Base-by-base conservation (phyloP, 306 rosid species). In the Parietaria judaica region DNA sequence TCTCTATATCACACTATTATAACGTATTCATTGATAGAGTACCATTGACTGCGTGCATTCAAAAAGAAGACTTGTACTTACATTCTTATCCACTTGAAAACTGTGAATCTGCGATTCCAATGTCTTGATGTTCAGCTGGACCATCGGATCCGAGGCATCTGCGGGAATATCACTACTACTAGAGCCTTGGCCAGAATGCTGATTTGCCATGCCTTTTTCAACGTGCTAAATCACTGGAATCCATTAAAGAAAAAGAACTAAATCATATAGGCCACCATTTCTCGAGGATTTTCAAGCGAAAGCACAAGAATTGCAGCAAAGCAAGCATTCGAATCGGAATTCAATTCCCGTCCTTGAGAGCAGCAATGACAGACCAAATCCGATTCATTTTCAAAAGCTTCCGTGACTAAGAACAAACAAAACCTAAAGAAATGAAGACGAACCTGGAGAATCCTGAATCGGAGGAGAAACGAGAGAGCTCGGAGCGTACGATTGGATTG, bases 61-160 rank as follows among this genome's bases (percentile, higher is more conserved):
- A 23, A 23, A 23, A 12, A 69, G 48, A 54, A 13, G 37, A 63
- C 13, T 4, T n/a, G 3, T 38, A 45, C 83, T 82, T 64, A 92
- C 98, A 70, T 82, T 85, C 73, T 78, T 94, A 48, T 84, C 76
- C 72, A 88, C 94, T 78, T 82, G 83, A 72, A 94, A 88, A 73
- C 70, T 80, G 73, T 70, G 84, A 68, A 81, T 75, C 65, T 75
- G 79, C 56, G 99, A 94, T 61, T 94, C 94, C 35, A 94, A 74
- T 63, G 99, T 94, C 86, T 94, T 94, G 70, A 94, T 78, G 65
- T 88, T 94, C 70, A 94, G 89, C 71, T 86, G 75, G 72, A 94
- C 79, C 67, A 70, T 76, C 45, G 90, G 84, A 79, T 83, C 88
- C 36, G 86, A 81, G 66, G 71, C 45, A 58, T 82, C 83, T 54